phyloP scores from a whole-genome alignment of 1,284 basidiomycete species.

The Tremellales sp. region DNA sequence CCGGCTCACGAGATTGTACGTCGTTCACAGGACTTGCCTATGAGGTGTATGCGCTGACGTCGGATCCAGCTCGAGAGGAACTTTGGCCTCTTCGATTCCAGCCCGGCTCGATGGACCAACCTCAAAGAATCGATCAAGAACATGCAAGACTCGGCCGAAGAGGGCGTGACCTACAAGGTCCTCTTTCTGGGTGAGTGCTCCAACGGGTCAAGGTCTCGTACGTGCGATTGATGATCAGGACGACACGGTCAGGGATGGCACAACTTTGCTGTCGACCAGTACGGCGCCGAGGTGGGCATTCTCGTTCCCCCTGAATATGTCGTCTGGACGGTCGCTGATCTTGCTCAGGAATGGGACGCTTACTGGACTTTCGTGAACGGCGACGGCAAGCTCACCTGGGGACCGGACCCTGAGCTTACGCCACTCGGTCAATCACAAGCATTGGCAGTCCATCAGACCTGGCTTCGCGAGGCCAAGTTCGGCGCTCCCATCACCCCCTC shows the following conservation, averaged over 20 bases:
- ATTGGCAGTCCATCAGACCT: constrained; percentile 53
- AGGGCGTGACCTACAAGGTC: constrained; percentile 44
- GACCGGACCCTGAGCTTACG: constrained; percentile 75
- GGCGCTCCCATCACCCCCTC: constrained; percentile 58
- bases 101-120: constrained; percentile 39
- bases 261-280: constrained; percentile 61
- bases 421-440: constrained; percentile 64
- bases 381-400: constrained; percentile 71
- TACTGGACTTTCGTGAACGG: constrained; percentile 67
- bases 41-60: neutral
- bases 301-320: neutral
- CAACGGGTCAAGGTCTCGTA: neutral
- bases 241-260: constrained; percentile 48
- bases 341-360: constrained; percentile 49
- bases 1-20: constrained; percentile 39
- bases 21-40: constrained; percentile 1
- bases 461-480: constrained; percentile 56
- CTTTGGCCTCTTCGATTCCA: constrained; percentile 42
- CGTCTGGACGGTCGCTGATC: neutral
- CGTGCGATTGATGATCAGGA: constrained; percentile 13
- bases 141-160: constrained; percentile 32
- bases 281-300: constrained; percentile 60
- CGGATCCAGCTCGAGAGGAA: constrained; percentile 29
- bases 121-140: constrained; percentile 28
- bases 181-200: constrained; percentile 38